These are phyloP conservation scores for Viola odorata DNA, from an alignment of 345 rosid genomes.

Conservation along the genomic window DNA sequence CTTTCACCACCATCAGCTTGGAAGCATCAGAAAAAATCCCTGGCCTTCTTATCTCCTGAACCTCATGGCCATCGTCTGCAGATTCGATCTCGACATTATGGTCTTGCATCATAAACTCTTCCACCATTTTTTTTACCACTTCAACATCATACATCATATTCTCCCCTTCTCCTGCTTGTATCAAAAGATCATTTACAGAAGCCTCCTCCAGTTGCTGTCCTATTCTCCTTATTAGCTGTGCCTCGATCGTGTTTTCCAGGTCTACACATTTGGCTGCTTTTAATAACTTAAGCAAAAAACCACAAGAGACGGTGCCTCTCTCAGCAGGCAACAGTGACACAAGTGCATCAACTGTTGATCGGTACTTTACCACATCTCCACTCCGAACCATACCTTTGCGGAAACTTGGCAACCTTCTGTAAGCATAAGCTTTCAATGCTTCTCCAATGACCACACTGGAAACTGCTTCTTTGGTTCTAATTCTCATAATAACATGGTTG, in stretches of 20 bases:
- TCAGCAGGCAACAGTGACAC: conserved; percentile 58
- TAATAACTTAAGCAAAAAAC: conserved; percentile 71
- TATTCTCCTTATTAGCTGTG: conserved; percentile 44
- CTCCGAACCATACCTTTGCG: conserved; percentile 53
- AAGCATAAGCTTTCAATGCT: conserved; percentile 78
- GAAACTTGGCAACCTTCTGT: conserved; percentile 60
- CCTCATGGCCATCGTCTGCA: conserved; percentile 29
- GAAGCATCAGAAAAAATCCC: conserved; percentile 79
- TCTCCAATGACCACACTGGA: conserved; percentile 68
- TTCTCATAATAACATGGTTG: conserved; percentile 46
- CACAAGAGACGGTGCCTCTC: conserved; percentile 64
- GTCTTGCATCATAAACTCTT: conserved; percentile 54
- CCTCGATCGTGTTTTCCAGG: conserved; percentile 43
- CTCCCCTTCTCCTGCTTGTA: conserved; percentile 45
- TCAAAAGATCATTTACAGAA: conserved; percentile 54
- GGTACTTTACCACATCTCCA: conserved; percentile 47
- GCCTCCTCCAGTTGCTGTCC: conserved; percentile 87
- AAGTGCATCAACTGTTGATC: conserved; percentile 47
- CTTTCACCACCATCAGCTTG: conserved; percentile 76
- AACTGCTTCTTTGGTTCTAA: conserved; percentile 40
- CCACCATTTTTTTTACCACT: conserved; percentile 46
- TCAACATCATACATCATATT: conserved; percentile 57
- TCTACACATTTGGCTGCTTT: conserved; percentile 56
- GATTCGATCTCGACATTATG: conserved; percentile 40
- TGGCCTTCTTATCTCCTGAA: conserved; percentile 32